Conservation (phyloP, 371 early-diverging fungal species). For the Mortierella sp. region DNA sequence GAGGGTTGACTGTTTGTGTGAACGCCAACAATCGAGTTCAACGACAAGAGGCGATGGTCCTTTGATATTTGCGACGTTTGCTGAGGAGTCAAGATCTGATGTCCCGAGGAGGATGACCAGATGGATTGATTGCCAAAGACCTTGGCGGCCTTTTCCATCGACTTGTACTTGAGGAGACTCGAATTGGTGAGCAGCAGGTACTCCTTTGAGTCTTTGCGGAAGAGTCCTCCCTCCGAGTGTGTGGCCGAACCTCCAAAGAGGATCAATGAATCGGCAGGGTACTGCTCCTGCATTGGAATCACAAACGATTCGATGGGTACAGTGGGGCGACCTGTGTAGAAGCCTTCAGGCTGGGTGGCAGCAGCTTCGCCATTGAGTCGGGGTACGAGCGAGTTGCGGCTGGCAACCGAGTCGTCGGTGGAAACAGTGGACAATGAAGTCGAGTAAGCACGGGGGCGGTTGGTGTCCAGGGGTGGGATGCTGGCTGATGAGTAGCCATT, state of each 20-base stretch:
- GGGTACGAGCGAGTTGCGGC: constrained; percentile 47
- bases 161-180: constrained; percentile 44
- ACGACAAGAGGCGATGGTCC: constrained; percentile 37
- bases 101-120: constrained; percentile 49
- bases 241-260: constrained; percentile 47
- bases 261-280: constrained; percentile 44
- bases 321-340: constrained; percentile 41
- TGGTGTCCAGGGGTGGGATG: not conserved
- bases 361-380: constrained; percentile 16
- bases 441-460: constrained; percentile 33
- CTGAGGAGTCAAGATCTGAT: constrained; percentile 46
- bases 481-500: constrained; percentile 2
- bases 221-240: constrained; percentile 44
- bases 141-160: constrained; percentile 53
- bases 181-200: constrained; percentile 48
- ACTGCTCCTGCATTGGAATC: constrained; percentile 52
- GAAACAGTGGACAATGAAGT: constrained; percentile 37
- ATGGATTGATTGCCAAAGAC: constrained; percentile 53
- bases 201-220: constrained; percentile 48
- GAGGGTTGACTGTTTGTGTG: constrained; percentile 20
- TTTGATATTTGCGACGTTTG: constrained; percentile 39
- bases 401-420: constrained; percentile 45
- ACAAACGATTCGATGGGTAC: constrained; percentile 46
- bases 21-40: constrained; percentile 47
- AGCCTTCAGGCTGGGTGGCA: constrained; percentile 13